Evolutionary conservation across 495 filamentous ascomycete species (phyloP).

Genomic region (Podospora pseudocomata): DNA sequence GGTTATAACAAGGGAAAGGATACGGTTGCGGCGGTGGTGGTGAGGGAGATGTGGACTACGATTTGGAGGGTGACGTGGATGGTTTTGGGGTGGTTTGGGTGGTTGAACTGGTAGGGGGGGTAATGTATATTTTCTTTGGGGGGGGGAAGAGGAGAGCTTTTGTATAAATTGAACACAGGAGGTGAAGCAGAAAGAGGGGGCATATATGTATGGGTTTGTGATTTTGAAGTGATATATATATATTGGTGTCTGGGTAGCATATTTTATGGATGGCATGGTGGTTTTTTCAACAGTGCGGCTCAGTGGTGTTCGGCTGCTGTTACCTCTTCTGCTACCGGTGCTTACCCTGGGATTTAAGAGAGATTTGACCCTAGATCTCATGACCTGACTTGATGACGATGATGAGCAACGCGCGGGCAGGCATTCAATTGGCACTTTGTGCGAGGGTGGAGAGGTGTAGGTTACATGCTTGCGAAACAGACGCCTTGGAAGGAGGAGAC

Average conservation of each 20-base stretch:
- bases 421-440: not conserved
- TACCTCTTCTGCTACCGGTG: not conserved
- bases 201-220: not conserved
- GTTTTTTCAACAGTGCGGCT: not conserved
- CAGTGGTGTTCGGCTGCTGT: not conserved
- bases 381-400: not conserved
- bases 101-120: conserved; percentile 28
- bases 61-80: conserved; percentile 46
- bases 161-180: not conserved
- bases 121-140: not conserved
- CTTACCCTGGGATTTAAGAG: not conserved
- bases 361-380: not conserved
- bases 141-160: not conserved
- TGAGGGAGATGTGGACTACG: conserved; percentile 45
- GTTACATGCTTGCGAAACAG: not conserved
- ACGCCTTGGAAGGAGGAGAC: not conserved
- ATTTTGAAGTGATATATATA: not conserved
- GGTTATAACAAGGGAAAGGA: conserved; percentile 11
- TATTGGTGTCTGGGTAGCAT: not conserved
- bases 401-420: not conserved
- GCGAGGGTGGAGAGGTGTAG: not conserved
- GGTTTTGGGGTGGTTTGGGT: conserved; percentile 40
- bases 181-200: not conserved
- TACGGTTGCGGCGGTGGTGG: conserved; percentile 24
- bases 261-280: not conserved